These are phyloP conservation scores for Capronia americana DNA, from an alignment of 2,329 filamentous ascomycete genomes.

Conservation along the genomic window DNA sequence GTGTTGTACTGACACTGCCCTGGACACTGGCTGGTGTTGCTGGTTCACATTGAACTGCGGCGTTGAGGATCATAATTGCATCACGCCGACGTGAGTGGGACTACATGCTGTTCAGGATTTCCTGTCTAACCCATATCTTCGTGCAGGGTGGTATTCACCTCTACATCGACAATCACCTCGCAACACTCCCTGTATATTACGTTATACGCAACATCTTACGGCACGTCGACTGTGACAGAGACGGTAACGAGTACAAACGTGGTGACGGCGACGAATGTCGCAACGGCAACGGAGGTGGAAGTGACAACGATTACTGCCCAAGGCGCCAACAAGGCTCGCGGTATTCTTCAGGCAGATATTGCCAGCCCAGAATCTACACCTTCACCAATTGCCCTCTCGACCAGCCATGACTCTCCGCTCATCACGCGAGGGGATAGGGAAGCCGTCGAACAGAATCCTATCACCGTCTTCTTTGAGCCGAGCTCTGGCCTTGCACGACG, in stretches of 20 bases:
- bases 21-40: conserved; percentile 1
- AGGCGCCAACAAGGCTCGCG: background rate
- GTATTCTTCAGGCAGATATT: background rate
- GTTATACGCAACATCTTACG: background rate
- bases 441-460: background rate
- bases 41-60: background rate
- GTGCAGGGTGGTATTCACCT: conserved; percentile 8
- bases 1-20: background rate
- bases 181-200: background rate
- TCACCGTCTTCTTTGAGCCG: background rate
- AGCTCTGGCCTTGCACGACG: background rate
- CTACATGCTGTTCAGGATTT: background rate
- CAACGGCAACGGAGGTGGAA: conserved; percentile 3
- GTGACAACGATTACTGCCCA: background rate
- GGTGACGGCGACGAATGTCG: background rate
- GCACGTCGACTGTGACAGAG: background rate
- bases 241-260: background rate
- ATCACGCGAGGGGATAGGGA: background rate
- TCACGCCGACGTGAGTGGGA: conserved; percentile 1
- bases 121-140: background rate
- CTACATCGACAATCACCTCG: conserved; percentile 5
- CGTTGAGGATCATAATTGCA: background rate
- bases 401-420: background rate
- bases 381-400: background rate
- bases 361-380: background rate